Evolutionary conservation across 1,284 basidiomycete genomes (phyloP), one percentile per base, ranked within the genome.

Genomic region (Grifola frondosa): DNA sequence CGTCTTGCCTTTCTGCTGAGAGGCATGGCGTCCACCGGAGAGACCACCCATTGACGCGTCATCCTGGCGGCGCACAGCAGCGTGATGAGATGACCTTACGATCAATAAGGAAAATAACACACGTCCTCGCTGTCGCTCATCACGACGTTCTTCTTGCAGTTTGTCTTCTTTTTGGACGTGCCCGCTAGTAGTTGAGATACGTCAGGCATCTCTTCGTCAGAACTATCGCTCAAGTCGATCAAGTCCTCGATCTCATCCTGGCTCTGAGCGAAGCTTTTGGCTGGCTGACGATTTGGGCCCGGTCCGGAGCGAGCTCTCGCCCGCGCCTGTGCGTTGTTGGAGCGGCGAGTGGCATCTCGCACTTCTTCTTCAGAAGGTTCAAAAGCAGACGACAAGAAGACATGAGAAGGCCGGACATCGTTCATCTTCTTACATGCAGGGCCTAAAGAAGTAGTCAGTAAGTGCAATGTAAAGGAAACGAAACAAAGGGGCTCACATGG

Each of bases 361-460:
- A 68, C 44, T 20, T 64, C 65, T 8, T 65, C 61, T 0, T 48
- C 40, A 0, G 69, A 66, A 0, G 82, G 80, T 50, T 81, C 73
- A 50, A 84, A 84, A 2, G 80, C 77, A 4, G 65, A 59, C 3
- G 74, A 66, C 40, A 69, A 70, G 69, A 83, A 85, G 17, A 78
- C 62, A 33, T 71, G 70, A 23, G 66, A 61, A 0, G 65, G 60
- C 1, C 61, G 63, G n/a, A 81, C 61, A 54, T 80, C 73, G 40
- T 65, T 66, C 77, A 78, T 78, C 61, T 73, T 75, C 60, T 74
- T 75, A 64, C 80, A 81, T 1, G 70, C 76, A 6, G 80, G 80
- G 50, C 77, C 79, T 80, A 42, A 2, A 11, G 13, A 15, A 29
- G 26, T 17, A n/a, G 21, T 41, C 16, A 12, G 35, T 10, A 33